Percentiles rank a stretch among this genome's conserved stretches.
Evolutionary conservation across 306 rosid species (phyloP).

Genomic region (Vigna nakashimae): DNA sequence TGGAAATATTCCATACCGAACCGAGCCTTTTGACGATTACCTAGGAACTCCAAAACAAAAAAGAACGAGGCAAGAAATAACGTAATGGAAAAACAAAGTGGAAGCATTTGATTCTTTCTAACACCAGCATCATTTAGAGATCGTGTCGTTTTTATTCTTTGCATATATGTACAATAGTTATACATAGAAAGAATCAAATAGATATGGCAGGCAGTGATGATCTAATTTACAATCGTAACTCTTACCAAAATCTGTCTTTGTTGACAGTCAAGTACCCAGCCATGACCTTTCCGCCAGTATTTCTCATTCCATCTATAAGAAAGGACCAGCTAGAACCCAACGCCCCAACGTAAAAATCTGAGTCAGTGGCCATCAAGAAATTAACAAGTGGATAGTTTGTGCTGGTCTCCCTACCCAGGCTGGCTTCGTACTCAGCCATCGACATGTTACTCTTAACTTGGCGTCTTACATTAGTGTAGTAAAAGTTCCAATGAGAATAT

Average conservation of each 20-base stretch:
- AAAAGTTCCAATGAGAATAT: slow-evolving; percentile 69
- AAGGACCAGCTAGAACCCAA: slow-evolving; percentile 96
- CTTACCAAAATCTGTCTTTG: slow-evolving; percentile 91
- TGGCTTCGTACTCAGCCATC: slow-evolving; percentile 77
- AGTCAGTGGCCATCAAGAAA: slow-evolving; percentile 92
- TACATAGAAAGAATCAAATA: slow-evolving; percentile 29
- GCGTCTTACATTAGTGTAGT: slow-evolving; percentile 69
- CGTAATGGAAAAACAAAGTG: background rate
- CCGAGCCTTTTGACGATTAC: background rate
- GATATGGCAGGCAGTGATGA: slow-evolving; percentile 19
- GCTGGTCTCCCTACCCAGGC: slow-evolving; percentile 83
- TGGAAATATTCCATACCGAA: slow-evolving; percentile 22
- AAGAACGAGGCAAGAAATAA: background rate
- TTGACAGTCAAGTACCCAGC: slow-evolving; percentile 94
- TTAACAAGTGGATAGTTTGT: slow-evolving; percentile 88
- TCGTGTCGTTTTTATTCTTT: background rate
- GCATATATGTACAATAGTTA: slow-evolving; percentile 36
- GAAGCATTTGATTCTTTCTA: slow-evolving; percentile 5
- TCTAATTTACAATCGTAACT: slow-evolving; percentile 41
- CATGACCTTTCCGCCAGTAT: slow-evolving; percentile 94
- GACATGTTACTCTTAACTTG: slow-evolving; percentile 64
- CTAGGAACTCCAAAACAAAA: background rate
- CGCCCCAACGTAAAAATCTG: slow-evolving; percentile 88
- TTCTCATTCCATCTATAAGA: slow-evolving; percentile 97
- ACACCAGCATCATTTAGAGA: slow-evolving; percentile 15